Conservation (phyloP, 208 protist genomes). For the Crithidia fasciculata region DNA sequence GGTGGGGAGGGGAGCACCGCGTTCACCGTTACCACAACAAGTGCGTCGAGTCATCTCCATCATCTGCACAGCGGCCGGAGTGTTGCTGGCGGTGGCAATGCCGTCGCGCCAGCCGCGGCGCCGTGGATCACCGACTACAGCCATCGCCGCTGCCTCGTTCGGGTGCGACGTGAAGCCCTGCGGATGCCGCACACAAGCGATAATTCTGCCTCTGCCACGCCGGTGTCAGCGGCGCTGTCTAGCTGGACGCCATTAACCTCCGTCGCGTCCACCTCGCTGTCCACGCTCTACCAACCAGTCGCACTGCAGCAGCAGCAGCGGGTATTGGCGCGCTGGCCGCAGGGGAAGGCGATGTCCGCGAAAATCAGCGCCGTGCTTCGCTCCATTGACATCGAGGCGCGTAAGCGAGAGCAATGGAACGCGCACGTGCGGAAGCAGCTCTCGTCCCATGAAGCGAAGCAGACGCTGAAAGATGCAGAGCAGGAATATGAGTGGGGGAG, state of each 20-base stretch:
- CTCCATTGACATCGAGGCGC: constrained; percentile 40
- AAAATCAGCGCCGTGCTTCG: constrained; percentile 41
- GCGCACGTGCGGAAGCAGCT: constrained; percentile 28
- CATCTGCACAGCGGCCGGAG: neutral
- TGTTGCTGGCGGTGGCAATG: neutral
- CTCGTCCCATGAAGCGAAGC: too few relatives aligned
- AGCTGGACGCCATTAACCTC: constrained; percentile 3
- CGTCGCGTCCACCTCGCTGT: neutral
- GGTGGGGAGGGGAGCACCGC: neutral
- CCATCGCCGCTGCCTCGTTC: constrained; percentile 45
- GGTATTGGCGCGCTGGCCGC: constrained; percentile 63
- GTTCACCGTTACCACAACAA: neutral
- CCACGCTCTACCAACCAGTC: neutral
- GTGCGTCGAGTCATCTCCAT: neutral
- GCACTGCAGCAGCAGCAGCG: constrained; percentile 27
- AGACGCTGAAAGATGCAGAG: too few relatives aligned
- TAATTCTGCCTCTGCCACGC: neutral
- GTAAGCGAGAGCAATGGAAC: constrained; percentile 47
- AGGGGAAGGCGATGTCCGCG: constrained; percentile 27
- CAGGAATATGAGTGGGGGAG: neutral
- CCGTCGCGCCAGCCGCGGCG: too few relatives aligned
- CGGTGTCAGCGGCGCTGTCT: neutral
- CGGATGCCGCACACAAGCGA: neutral
- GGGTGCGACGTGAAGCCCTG: constrained; percentile 50
- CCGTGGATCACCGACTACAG: constrained; percentile 37